These are phyloP conservation scores for Arthrocladium fulminans DNA, from an alignment of 2,329 filamentous ascomycete species.

Conservation along the genomic window DNA sequence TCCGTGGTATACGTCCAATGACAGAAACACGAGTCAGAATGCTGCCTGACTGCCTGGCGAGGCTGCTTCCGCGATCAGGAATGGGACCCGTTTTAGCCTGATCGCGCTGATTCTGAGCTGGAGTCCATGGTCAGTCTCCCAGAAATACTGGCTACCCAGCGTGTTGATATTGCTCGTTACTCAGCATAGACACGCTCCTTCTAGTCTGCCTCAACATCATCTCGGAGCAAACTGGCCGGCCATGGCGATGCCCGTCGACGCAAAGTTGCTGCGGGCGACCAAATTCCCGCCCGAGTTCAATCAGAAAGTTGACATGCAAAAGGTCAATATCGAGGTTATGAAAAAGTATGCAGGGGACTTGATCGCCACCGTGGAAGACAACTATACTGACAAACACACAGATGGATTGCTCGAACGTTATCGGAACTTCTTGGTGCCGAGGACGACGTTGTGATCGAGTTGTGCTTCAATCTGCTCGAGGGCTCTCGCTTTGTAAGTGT, in stretches of 20 bases:
- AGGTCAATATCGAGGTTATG: slow-evolving; percentile 95
- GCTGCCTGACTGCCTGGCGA: neutral
- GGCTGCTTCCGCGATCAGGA: no score
- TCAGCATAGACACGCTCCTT: no score
- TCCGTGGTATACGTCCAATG: no score
- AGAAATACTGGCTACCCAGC: no score
- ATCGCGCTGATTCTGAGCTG: neutral
- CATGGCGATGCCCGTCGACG: slow-evolving; percentile 61
- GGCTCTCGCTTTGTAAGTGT: slow-evolving; percentile 62
- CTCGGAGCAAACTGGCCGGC: neutral
- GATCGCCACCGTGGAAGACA: slow-evolving; percentile 13
- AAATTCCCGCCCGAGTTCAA: slow-evolving; percentile 92
- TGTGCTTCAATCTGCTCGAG: slow-evolving; percentile 63
- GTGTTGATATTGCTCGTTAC: no score
- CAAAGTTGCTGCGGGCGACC: slow-evolving; percentile 79
- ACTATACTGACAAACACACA: slow-evolving; percentile 32
- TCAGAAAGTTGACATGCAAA: slow-evolving; percentile 92
- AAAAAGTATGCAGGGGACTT: slow-evolving; percentile 62
- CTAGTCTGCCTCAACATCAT: neutral
- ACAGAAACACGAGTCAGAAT: neutral
- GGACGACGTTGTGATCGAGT: slow-evolving; percentile 90
- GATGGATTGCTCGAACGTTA: slow-evolving; percentile 88
- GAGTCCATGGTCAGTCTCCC: no score
- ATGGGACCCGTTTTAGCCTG: no score
- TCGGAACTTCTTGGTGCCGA: slow-evolving; percentile 82